A percentile compares a stretch with the other conserved stretches of the same genome.
These are phyloP conservation scores for Penicillium paneum DNA, from an alignment of 2,329 filamentous ascomycete species.

Conservation along the genomic window DNA sequence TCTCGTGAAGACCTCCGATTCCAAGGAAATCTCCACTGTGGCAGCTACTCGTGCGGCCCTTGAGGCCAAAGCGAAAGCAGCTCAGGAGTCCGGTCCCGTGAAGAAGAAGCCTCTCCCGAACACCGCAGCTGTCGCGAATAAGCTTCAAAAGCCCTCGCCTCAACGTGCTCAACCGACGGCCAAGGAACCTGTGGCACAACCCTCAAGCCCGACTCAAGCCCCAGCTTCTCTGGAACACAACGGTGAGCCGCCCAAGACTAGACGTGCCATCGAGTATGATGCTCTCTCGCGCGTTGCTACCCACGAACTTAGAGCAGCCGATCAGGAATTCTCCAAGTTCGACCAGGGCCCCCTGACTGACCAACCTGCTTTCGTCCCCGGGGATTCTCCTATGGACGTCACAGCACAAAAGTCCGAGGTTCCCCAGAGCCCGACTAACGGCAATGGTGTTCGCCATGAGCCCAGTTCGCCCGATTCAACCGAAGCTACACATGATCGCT, in stretches of 20 bases:
- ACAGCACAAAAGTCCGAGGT: conserved; percentile 15
- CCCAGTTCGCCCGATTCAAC: conserved; percentile 3
- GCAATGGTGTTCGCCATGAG: conserved; percentile 12
- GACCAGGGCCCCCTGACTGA: conserved; percentile 86
- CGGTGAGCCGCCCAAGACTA: conserved; percentile 38
- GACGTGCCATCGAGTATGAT: conserved; percentile 54
- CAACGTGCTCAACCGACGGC: conserved; percentile 11
- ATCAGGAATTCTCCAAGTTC: conserved; percentile 62
- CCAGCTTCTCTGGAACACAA: conserved; percentile 14
- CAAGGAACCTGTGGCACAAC: conserved; percentile 22
- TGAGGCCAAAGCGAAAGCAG: conserved; percentile 37
- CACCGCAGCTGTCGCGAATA: conserved; percentile 4
- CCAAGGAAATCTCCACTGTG: conserved; percentile 35
- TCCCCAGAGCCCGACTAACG: conserved; percentile 20
- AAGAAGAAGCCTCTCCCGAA: conserved; percentile 37
- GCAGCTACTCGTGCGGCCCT: conserved; percentile 45
- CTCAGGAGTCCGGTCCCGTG: conserved; percentile 29
- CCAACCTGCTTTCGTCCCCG: conserved; percentile 77
- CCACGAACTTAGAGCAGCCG: conserved; percentile 44
- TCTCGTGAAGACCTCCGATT: conserved; percentile 34
- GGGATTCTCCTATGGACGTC: conserved; percentile 40
- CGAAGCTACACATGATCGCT: conserved; percentile 63
- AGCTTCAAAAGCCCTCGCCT: conserved; percentile 9
- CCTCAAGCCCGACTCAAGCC: background rate
- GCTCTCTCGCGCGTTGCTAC: conserved; percentile 60